A percentile compares a stretch with the other conserved stretches of the same genome.
Evolutionary conservation across 139 green algal genomes (phyloP).

Genomic region (Prasinococcaceae sp.): DNA sequence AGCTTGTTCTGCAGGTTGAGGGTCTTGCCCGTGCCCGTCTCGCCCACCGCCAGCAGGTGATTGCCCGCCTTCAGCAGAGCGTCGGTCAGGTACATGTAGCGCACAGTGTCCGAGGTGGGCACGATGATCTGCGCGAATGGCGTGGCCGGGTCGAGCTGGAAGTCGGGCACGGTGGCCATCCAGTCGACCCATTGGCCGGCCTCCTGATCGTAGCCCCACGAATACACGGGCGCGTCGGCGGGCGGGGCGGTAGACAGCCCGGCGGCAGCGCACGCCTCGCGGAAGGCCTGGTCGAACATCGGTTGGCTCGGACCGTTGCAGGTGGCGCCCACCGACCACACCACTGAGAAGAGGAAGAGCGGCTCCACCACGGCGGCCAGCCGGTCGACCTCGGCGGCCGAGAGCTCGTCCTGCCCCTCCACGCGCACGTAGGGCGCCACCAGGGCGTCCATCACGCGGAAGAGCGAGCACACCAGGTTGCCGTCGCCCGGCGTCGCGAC

Average conservation of each 20-base stretch:
- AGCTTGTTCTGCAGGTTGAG: constrained; percentile 55
- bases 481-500: constrained; percentile 46
- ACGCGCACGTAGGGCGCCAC: constrained; percentile 15
- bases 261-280: constrained; percentile 1
- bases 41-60: constrained; percentile 62
- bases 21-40: constrained; percentile 73
- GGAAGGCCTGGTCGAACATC: constrained; percentile 40
- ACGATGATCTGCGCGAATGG: constrained; percentile 61
- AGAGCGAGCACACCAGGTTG: constrained; percentile 46
- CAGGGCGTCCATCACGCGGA: constrained; percentile 55
- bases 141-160: constrained; percentile 45
- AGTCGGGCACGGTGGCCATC: constrained; percentile 53
- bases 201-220: constrained; percentile 47
- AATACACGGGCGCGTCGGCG: constrained; percentile 11
- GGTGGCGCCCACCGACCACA: constrained; percentile 54
- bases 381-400: constrained; percentile 25
- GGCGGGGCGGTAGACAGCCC: constrained; percentile 6
- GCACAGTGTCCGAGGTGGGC: constrained; percentile 53
- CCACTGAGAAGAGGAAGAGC: constrained; percentile 52
- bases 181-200: constrained; percentile 42
- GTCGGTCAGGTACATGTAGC: constrained; percentile 58
- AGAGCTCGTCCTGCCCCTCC: constrained; percentile 23
- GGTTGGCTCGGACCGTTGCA: constrained; percentile 43
- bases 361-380: constrained; percentile 29
- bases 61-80: constrained; percentile 31